phyloP scores from a whole-genome alignment of 116 monocot genomes.

The Zostera marina region DNA sequence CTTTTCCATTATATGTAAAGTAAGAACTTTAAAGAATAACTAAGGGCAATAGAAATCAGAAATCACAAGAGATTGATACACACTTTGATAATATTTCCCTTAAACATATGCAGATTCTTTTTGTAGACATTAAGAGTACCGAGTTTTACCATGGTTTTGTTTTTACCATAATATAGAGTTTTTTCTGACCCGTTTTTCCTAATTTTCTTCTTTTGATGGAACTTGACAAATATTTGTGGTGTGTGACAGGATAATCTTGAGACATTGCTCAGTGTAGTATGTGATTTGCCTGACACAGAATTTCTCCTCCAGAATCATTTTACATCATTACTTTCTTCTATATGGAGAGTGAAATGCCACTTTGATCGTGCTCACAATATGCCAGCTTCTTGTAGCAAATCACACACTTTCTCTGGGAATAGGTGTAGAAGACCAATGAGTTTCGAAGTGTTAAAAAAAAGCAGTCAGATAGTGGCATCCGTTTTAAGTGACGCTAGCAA shows the following conservation, averaged over 20 bases:
- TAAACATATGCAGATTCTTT: too few species aligned
- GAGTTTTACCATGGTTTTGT: too few species aligned
- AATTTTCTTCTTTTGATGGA: not conserved
- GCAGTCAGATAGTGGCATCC: slow-evolving; percentile 30
- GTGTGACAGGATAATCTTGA: slow-evolving; percentile 59
- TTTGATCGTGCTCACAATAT: slow-evolving; percentile 10
- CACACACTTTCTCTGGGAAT: slow-evolving; percentile 6
- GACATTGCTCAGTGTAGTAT: slow-evolving; percentile 47
- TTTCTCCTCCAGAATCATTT: slow-evolving; percentile 93
- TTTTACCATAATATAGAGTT: too few species aligned
- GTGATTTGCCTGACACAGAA: slow-evolving; percentile 59
- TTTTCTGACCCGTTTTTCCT: not conserved
- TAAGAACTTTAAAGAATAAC: too few species aligned
- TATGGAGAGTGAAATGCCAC: slow-evolving; percentile 50
- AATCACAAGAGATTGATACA: too few species aligned
- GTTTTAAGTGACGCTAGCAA: slow-evolving; percentile 24
- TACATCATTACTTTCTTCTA: slow-evolving; percentile 62
- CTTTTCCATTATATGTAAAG: too few species aligned
- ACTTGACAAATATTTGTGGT: not conserved
- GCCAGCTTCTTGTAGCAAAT: slow-evolving; percentile 9
- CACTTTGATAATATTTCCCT: too few species aligned
- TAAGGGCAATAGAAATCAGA: too few species aligned
- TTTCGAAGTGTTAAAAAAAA: slow-evolving; percentile 12
- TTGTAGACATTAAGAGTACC: too few species aligned
- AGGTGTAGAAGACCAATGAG: slow-evolving; percentile 20